phyloP scores from a whole-genome alignment of 805 yeast genomes.

The Lipomyces lipofer region DNA sequence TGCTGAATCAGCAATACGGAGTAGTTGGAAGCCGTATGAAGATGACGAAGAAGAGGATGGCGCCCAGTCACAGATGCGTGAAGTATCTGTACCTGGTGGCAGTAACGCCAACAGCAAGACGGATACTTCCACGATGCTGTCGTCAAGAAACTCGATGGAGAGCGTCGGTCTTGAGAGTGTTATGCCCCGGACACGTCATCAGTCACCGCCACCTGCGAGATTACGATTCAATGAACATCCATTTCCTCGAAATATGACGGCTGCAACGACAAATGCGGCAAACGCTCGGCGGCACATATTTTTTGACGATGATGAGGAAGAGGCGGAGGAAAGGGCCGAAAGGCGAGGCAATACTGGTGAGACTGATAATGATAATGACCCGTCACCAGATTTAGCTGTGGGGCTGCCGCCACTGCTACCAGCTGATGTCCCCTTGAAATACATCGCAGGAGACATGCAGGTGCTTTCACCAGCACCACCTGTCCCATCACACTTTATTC shows the following conservation, averaged over 20 bases:
- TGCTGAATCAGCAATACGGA: slow-evolving; percentile 26
- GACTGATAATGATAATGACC: not conserved
- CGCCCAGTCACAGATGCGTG: not conserved
- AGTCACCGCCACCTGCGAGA: slow-evolving; percentile 28
- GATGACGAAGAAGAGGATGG: slow-evolving; percentile 15
- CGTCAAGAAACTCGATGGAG: slow-evolving; percentile 27
- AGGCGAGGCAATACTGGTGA: not conserved
- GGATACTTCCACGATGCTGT: slow-evolving; percentile 2
- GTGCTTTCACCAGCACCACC: not conserved
- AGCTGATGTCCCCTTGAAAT: not conserved
- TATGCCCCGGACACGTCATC: slow-evolving; percentile 13
- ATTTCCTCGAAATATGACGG: slow-evolving; percentile 27
- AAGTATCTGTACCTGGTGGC: not conserved
- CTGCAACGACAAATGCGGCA: slow-evolving; percentile 25
- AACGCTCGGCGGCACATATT: slow-evolving; percentile 5
- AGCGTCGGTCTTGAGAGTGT: slow-evolving; percentile 30
- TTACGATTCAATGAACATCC: slow-evolving; percentile 28
- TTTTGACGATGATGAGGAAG: slow-evolving; percentile 12
- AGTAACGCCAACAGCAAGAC: not conserved
- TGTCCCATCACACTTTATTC: not conserved
- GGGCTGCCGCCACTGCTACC: not conserved
- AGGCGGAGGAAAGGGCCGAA: not conserved
- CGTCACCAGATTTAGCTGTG: not conserved
- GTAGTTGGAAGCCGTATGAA: slow-evolving; percentile 27
- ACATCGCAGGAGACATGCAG: not conserved